Percentiles rank a stretch among this genome's conserved stretches.
These are phyloP conservation scores for Croton setiger DNA, from an alignment of 441 rosid species.

Conservation along the genomic window DNA sequence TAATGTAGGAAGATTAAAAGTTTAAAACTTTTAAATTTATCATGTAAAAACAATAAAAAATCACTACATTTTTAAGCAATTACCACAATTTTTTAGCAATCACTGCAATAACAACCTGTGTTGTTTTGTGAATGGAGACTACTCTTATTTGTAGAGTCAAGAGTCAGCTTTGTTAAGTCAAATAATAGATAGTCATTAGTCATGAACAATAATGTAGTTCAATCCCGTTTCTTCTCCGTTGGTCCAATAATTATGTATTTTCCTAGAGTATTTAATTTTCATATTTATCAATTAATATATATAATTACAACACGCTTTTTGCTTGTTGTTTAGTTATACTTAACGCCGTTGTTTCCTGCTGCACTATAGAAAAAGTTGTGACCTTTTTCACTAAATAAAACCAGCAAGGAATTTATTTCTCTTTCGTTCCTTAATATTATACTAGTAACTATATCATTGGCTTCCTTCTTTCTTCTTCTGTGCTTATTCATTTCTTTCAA, in stretches of 20 bases:
- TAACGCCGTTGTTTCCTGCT: conserved; percentile 26
- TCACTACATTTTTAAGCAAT: conserved; percentile 7
- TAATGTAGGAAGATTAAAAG: too few relatives aligned
- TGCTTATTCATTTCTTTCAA: background rate
- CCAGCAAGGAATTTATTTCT: background rate
- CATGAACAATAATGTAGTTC: background rate
- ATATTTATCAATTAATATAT: too few relatives aligned
- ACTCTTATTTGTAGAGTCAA: background rate
- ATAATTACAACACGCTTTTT: conserved; percentile 4
- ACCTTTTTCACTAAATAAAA: conserved; percentile 2
- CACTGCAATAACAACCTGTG: conserved; percentile 19
- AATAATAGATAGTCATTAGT: background rate
- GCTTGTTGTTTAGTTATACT: conserved; percentile 8
- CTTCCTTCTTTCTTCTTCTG: background rate
- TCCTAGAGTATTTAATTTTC: background rate
- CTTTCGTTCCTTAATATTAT: conserved; percentile 6
- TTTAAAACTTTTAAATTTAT: too few relatives aligned
- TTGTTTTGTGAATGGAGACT: background rate
- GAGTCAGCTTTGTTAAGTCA: conserved; percentile 1
- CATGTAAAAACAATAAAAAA: too few relatives aligned
- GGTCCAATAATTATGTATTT: background rate
- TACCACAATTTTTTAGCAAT: conserved; percentile 25
- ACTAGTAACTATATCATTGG: background rate
- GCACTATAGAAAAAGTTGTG: conserved; percentile 11
- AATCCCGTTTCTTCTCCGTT: background rate